These are phyloP conservation scores for Kodamaea nitidulidarum DNA, from an alignment of 805 yeast genomes.

Conservation along the genomic window DNA sequence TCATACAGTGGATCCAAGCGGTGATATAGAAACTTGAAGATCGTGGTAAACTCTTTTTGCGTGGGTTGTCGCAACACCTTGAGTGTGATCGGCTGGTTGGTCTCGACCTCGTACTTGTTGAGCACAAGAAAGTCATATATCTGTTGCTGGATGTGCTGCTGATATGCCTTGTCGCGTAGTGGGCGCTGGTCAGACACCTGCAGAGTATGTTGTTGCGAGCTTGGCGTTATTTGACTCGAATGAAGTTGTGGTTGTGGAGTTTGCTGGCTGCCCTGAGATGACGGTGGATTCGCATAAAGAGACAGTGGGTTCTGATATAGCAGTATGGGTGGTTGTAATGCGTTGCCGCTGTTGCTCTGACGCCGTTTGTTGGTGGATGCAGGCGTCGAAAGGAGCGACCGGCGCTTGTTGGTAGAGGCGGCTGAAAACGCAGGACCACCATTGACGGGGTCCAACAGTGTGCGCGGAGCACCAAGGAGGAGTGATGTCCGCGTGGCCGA, in stretches of 20 bases:
- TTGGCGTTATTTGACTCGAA: constrained; percentile 9
- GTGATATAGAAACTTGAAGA: constrained; percentile 76
- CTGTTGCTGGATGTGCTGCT: constrained; percentile 60
- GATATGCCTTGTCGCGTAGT: constrained; percentile 66
- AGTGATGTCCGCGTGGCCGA: constrained; percentile 19
- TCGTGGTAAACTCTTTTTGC: constrained; percentile 74
- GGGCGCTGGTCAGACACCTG: constrained; percentile 63
- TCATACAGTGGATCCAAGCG: constrained; percentile 75
- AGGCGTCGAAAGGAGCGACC: constrained; percentile 32
- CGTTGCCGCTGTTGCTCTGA: constrained; percentile 16
- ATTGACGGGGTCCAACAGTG: constrained; percentile 12
- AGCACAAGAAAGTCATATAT: constrained; percentile 58
- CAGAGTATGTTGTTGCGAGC: constrained; percentile 6
- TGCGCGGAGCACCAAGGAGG: constrained; percentile 16
- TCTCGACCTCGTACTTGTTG: constrained; percentile 70
- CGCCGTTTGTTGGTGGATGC: constrained; percentile 27
- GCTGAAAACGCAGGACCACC: constrained; percentile 3
- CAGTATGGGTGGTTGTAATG: constrained; percentile 10
- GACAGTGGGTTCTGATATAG: constrained; percentile 3
- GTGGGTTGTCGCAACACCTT: constrained; percentile 74
- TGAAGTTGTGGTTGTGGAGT: constrained; percentile 14
- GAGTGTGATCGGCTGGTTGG: constrained; percentile 62
- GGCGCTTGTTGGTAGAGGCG: constrained; percentile 16
- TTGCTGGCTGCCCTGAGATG: constrained; percentile 17
- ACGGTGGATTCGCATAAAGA: constrained; percentile 11